These are phyloP conservation scores for Sarocladium kiliense DNA, from an alignment of 2,329 filamentous ascomycete genomes.

Conservation along the genomic window DNA sequence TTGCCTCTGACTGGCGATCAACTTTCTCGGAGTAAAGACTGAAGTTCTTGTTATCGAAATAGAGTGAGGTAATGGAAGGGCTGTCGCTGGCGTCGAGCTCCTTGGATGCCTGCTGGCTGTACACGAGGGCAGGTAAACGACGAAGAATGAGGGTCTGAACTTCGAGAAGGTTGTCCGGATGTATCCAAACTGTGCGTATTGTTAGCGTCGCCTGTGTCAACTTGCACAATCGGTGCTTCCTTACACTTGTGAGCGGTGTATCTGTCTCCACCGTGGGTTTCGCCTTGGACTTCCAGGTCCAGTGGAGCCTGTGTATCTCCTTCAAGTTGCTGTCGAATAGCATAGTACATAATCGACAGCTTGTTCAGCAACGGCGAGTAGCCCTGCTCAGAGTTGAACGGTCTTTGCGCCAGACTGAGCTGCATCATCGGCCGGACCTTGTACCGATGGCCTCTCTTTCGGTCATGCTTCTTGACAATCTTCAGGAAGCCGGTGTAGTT, in stretches of 20 bases:
- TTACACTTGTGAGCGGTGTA: slow-evolving; percentile 85
- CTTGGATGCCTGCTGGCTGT: slow-evolving; percentile 82
- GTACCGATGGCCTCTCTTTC: slow-evolving; percentile 81
- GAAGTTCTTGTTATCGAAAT: slow-evolving; percentile 88
- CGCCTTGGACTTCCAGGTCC: slow-evolving; percentile 47
- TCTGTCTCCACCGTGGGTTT: slow-evolving; percentile 60
- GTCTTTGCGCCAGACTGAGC: slow-evolving; percentile 78
- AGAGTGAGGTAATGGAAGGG: slow-evolving; percentile 89
- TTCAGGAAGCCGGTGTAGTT: slow-evolving; percentile 98
- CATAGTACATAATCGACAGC: slow-evolving; percentile 93
- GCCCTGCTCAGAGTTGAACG: slow-evolving; percentile 87
- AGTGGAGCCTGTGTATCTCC: slow-evolving; percentile 39
- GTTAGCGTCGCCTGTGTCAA: slow-evolving; percentile 23
- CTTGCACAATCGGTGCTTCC: slow-evolving; percentile 21
- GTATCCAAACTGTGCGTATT: slow-evolving; percentile 71
- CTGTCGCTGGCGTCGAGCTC: slow-evolving; percentile 76
- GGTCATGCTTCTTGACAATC: slow-evolving; percentile 98
- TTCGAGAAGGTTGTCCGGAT: slow-evolving; percentile 90
- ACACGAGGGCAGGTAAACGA: slow-evolving; percentile 84
- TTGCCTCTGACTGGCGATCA: slow-evolving; percentile 66
- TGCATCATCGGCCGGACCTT: slow-evolving; percentile 88
- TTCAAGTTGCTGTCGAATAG: slow-evolving; percentile 79
- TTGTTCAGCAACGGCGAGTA: slow-evolving; percentile 88
- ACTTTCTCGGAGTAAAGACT: slow-evolving; percentile 84
- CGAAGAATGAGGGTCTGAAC: slow-evolving; percentile 95